Percentiles rank a stretch among this genome's conserved stretches.
Evolutionary conservation across 164 flowering plant genomes (phyloP).

Genomic region (Umbellularia californica): DNA sequence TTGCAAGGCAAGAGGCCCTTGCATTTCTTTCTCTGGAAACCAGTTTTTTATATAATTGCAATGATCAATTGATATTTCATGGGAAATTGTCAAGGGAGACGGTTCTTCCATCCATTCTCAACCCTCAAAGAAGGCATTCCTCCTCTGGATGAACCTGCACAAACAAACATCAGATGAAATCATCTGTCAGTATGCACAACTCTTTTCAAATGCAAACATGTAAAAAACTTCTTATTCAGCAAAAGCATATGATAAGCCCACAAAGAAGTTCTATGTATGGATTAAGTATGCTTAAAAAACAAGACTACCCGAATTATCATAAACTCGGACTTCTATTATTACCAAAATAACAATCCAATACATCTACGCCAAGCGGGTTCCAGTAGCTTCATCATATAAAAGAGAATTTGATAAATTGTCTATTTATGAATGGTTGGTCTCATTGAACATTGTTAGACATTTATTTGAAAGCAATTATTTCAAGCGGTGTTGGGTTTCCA

Average conservation of each 20-base stretch:
- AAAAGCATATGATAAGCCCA: background rate
- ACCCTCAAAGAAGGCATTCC: conserved; percentile 3
- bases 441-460: too few relatives aligned
- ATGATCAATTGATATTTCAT: background rate
- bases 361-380: background rate
- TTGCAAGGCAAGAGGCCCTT: background rate
- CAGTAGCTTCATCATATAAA: background rate
- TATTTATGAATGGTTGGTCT: too few relatives aligned
- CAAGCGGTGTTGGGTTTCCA: too few relatives aligned
- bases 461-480: too few relatives aligned
- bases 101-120: background rate
- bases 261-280: background rate
- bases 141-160: conserved; percentile 22
- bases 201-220: background rate
- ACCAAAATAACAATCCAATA: background rate
- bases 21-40: background rate
- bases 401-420: background rate
- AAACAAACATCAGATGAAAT: background rate
- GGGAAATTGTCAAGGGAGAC: background rate
- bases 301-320: background rate
- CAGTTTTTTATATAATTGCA: background rate
- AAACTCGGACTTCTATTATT: background rate
- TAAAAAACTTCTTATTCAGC: background rate
- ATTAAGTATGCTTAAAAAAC: background rate
- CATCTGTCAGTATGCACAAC: background rate